A percentile compares a stretch with the other conserved stretches of the same genome.
Conservation (phyloP, 2,329 filamentous ascomycete species). For the Fusarium piperis region DNA sequence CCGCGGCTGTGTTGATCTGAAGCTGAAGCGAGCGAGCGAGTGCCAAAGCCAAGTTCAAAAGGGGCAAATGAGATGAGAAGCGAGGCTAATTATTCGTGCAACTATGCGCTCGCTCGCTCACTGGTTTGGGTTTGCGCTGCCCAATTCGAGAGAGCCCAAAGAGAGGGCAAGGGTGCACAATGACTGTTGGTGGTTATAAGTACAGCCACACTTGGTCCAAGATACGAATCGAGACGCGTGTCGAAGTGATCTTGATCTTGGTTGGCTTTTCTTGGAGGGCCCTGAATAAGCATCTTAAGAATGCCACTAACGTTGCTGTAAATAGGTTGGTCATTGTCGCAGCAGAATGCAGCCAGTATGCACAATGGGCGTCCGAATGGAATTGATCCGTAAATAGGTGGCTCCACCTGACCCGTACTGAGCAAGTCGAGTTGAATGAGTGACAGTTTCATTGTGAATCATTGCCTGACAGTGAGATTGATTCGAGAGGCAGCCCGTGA, state of each 20-base stretch:
- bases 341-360: background rate
- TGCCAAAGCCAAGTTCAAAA: conserved; percentile 18
- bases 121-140: conserved; percentile 20
- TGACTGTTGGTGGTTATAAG: conserved; percentile 2
- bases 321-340: background rate
- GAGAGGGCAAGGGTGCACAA: conserved; percentile 7
- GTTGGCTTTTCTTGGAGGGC: conserved; percentile 4
- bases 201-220: conserved; percentile 27
- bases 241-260: background rate
- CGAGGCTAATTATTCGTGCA: conserved; percentile 15
- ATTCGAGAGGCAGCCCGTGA: background rate
- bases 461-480: background rate
- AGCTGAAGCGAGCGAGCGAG: no score
- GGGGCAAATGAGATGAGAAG: conserved; percentile 39
- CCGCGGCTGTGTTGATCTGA: conserved; percentile 35
- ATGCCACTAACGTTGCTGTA: background rate
- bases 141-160: conserved; percentile 23
- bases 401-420: background rate
- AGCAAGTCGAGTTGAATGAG: background rate
- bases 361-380: background rate
- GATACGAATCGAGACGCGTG: conserved; percentile 23
- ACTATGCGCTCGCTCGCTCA: conserved; percentile 2
- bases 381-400: conserved; percentile 1
- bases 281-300: background rate
- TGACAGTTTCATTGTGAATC: background rate